A percentile compares a stretch with the other conserved stretches of the same genome.
Conservation (phyloP, 768 basidiomycete genomes). For the Hirschioporus abietinus region DNA sequence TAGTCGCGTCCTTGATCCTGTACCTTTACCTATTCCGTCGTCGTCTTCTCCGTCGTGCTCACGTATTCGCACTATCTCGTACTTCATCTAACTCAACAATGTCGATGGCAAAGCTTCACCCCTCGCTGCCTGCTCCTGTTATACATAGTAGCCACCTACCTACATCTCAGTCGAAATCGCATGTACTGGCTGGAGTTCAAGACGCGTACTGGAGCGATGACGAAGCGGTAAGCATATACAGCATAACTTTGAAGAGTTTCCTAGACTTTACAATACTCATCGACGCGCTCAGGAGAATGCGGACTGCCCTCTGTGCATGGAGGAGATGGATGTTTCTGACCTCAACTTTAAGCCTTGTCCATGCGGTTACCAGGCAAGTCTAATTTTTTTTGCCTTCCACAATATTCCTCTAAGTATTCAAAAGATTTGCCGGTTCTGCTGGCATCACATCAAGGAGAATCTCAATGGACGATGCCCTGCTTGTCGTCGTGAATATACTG, state of each 20-base stretch:
- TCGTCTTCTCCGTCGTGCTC: background rate
- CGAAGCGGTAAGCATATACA: slow-evolving; percentile 56
- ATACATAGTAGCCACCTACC: slow-evolving; percentile 60
- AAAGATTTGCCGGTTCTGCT: slow-evolving; percentile 98
- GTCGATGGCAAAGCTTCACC: slow-evolving; percentile 52
- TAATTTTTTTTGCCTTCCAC: slow-evolving; percentile 7
- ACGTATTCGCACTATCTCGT: background rate
- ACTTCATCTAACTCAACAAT: slow-evolving; percentile 21
- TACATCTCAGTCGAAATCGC: slow-evolving; percentile 74
- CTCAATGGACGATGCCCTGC: slow-evolving; percentile 96
- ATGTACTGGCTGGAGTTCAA: slow-evolving; percentile 84
- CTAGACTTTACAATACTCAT: slow-evolving; percentile 4
- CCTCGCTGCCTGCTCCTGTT: slow-evolving; percentile 66
- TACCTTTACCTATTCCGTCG: background rate
- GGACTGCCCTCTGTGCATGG: slow-evolving; percentile 96
- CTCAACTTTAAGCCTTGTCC: slow-evolving; percentile 99
- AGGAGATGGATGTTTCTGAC: slow-evolving; percentile 98
- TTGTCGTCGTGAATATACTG: slow-evolving; percentile 88
- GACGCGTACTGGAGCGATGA: slow-evolving; percentile 98
- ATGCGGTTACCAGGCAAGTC: slow-evolving; percentile 90
- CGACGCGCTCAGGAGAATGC: slow-evolving; percentile 72
- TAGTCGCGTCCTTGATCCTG: slow-evolving; percentile 5
- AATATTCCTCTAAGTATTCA: background rate
- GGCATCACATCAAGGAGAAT: slow-evolving; percentile 97
- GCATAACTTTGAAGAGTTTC: background rate